Evolutionary conservation across 1,284 basidiomycete species (phyloP), one percentile per base, ranked within the genome.

Genomic region (Pyrrhoderma noxium): DNA sequence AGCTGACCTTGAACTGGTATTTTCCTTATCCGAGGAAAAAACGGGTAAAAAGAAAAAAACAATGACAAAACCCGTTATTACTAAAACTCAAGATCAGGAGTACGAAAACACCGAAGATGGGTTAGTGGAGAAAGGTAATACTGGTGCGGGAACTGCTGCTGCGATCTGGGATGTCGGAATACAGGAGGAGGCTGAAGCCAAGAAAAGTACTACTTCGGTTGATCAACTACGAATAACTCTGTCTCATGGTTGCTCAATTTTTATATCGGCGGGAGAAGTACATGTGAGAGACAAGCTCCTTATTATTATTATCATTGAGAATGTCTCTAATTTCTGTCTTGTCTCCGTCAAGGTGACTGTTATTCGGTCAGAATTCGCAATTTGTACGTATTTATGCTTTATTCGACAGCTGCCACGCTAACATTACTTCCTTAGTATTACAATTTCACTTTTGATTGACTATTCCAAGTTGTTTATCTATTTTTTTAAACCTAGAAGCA

Each of bases 1-100:
- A 13, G 53, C 53, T 8, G 53, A 54, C 31, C n/a, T 54, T 11
- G 44, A 50, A 8, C 19, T 54, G 7, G 21, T 51, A 21, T 45
- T 51, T 14, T n/a, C 49, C 11, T 21, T 40, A 16, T 22, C 39
- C 3, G 51, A n/a, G 2, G 8, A 34, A 19, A 19, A 3, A 16
- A 13, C 3, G 22, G 18, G 35, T 21, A 16, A 41, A 36, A 52
- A 22, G 25, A 21, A 16, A 21, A 8, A 35, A 3, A 41, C 51
- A 13, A 47, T 36, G 27, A 31, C 23, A 25, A 36, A 35, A 50
- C 5, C 41, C 14, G 37, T 38, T 18, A 8, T 27, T 8, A 23
- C 34, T 16, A 47, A 42, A 27, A 38, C 7, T 31, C 11, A 5
- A 11, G 27, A 31, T 31, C 39, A 37, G 19, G 25, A 40, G n/a